Evolutionary conservation across 2,329 filamentous ascomycete species (phyloP), one percentile per base, ranked within the genome.

Genomic region (Neophaeococcomyces aloes): DNA sequence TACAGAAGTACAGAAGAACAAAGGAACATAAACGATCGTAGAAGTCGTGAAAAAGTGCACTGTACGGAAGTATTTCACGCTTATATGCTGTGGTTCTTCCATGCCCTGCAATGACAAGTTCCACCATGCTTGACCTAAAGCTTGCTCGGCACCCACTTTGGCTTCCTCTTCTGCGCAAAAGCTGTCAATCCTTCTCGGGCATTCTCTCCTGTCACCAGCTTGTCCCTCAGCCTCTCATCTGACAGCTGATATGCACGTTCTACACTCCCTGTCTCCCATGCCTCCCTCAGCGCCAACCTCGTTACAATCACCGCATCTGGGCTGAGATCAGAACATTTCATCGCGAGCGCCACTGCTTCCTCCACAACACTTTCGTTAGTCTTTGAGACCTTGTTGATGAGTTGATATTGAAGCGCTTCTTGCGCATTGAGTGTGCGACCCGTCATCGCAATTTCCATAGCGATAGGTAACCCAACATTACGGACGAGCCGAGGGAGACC

Each of bases 231-330:
- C 23, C 51, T 42, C 19, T 53, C 51, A 14, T 55, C 47, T 17
- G 46, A 27, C 50, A 75, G 57, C 48, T 66, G 67, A 29, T 78
- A 84, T 7, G 66, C 81, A 48, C 75, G 70, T 59, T 79, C 76
- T 0, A 79, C 81, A 8, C 79, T 76, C 15, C 79, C 63, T 0
- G 70, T 74, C 54, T 86, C 83, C 82, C 81, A 87, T 0, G 80
- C 83, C 50, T 83, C 62, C 60, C 81, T 75, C 39, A 91, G 57
- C 0, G 83, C 84, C 57, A 80, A 79, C 17, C 83, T 70, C 47
- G 70, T 80, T n/a, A 86, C 80, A 55, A 88, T 76, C 25, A 89
- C 75, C 18, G 80, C 71, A 61, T 91, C 85, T 2, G 84, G 85
- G 53, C 79, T 85, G 61, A 83, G 81, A 47, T 58, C 71, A 14